Evolutionary conservation across 129 eudicot genomes (phyloP).

Genomic region (Apium graveolens): DNA sequence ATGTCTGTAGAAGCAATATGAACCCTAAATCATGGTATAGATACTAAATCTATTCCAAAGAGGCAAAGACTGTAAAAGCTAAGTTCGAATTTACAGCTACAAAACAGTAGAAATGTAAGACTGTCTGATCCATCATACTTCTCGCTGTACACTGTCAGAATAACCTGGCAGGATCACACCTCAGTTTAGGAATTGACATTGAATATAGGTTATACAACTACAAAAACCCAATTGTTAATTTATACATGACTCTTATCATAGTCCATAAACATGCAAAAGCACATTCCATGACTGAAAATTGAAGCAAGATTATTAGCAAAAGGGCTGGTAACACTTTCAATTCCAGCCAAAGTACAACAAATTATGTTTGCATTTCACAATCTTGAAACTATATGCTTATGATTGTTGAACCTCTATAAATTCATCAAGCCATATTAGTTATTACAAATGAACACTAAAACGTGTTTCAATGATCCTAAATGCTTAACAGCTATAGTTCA

Average conservation of each 20-base stretch:
- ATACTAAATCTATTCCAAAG: not conserved
- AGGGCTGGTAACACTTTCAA: not conserved
- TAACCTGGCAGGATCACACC: slow-evolving; percentile 80
- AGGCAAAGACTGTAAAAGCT: no score
- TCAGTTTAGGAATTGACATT: slow-evolving; percentile 47
- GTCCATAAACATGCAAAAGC: not conserved
- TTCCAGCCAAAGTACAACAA: not conserved
- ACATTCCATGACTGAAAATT: not conserved
- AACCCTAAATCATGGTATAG: not conserved
- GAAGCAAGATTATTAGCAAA: not conserved
- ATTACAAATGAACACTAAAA: not conserved
- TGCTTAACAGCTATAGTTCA: not conserved
- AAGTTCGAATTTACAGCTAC: not conserved
- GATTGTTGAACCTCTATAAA: not conserved
- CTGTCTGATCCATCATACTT: slow-evolving; percentile 90
- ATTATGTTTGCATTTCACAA: not conserved
- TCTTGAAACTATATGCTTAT: not conserved
- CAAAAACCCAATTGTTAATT: not conserved
- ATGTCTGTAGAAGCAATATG: not conserved
- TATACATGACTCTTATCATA: not conserved
- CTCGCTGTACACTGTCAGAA: slow-evolving; percentile 97
- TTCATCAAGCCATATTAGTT: not conserved
- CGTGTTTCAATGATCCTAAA: not conserved
- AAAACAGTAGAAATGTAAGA: not conserved
- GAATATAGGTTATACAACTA: not conserved